Conservation (phyloP, 1,284 basidiomycete species). For the Malassezia yamatoensis region DNA sequence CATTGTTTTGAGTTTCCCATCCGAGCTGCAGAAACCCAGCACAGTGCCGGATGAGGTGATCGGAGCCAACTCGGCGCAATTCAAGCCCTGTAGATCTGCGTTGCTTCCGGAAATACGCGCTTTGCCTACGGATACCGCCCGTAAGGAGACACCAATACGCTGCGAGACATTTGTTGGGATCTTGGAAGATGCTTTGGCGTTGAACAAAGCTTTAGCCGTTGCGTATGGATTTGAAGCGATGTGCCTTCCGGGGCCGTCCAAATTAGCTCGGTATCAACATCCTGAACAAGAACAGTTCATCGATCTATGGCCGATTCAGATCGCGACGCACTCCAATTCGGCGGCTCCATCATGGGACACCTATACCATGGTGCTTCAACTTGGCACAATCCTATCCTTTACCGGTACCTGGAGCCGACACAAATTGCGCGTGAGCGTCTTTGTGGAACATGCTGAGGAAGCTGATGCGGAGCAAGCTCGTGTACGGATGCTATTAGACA, state of each 20-base stretch:
- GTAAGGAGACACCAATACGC: slow-evolving; percentile 40
- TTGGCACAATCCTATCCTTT: slow-evolving; percentile 45
- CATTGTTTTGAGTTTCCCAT: slow-evolving; percentile 44
- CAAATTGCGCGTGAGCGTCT: slow-evolving; percentile 43
- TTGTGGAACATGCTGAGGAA: slow-evolving; percentile 42
- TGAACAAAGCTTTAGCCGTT: slow-evolving; percentile 45
- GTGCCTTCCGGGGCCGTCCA: slow-evolving; percentile 24
- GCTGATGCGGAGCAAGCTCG: slow-evolving; percentile 35
- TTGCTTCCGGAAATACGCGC: slow-evolving; percentile 21
- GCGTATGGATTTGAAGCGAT: slow-evolving; percentile 43
- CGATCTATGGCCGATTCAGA: slow-evolving; percentile 46
- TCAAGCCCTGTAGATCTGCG: not conserved
- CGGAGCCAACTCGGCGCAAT: not conserved
- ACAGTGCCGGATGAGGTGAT: slow-evolving; percentile 17
- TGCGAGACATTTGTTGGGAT: slow-evolving; percentile 43
- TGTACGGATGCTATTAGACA: slow-evolving; percentile 41
- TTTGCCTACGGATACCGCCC: slow-evolving; percentile 37
- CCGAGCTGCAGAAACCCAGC: slow-evolving; percentile 31
- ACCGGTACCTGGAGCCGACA: slow-evolving; percentile 45
- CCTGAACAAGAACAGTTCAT: slow-evolving; percentile 27
- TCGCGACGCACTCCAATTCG: slow-evolving; percentile 30
- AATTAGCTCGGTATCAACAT: slow-evolving; percentile 7
- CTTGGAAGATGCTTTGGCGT: slow-evolving; percentile 45
- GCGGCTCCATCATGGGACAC: slow-evolving; percentile 42
- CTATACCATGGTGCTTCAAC: slow-evolving; percentile 47